A percentile compares a stretch with the other conserved stretches of the same genome.
Conservation (phyloP, 306 rosid genomes). For the Vachellia pachyceras region DNA sequence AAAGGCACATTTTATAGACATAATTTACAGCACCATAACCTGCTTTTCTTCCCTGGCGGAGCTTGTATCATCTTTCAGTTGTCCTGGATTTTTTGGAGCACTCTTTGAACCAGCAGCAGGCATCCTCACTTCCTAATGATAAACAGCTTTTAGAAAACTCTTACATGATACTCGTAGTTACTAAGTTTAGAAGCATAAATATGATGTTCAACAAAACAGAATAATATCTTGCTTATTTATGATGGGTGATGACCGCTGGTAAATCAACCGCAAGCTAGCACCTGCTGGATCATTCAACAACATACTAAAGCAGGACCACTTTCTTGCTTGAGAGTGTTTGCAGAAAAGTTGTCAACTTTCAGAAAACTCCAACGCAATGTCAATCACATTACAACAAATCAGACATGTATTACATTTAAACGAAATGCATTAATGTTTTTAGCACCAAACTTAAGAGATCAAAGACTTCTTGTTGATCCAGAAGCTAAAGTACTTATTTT, state of each 20-base stretch:
- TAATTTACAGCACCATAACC: constrained; percentile 46
- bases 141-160: constrained; percentile 34
- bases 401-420: background rate
- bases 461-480: background rate
- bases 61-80: constrained; percentile 84
- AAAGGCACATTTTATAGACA: background rate
- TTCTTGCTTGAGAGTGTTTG: background rate
- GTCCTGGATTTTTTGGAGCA: constrained; percentile 74
- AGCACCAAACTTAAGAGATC: constrained; percentile 5
- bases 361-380: background rate
- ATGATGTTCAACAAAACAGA: constrained; percentile 10
- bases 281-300: background rate
- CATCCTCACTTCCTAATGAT: constrained; percentile 87
- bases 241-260: background rate
- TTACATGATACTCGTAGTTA: background rate
- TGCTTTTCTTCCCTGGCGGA: constrained; percentile 80
- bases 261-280: background rate
- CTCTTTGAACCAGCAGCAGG: constrained; percentile 93
- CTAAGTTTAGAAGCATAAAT: constrained; percentile 3
- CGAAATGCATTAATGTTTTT: constrained; percentile 16
- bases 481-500: background rate
- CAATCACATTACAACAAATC: background rate
- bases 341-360: background rate
- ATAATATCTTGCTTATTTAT: background rate
- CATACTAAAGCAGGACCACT: background rate